Percentiles rank a stretch among this genome's conserved stretches.
Conservation (phyloP, 176 grass and related monocot genomes). For the Eragrostis curvula region DNA sequence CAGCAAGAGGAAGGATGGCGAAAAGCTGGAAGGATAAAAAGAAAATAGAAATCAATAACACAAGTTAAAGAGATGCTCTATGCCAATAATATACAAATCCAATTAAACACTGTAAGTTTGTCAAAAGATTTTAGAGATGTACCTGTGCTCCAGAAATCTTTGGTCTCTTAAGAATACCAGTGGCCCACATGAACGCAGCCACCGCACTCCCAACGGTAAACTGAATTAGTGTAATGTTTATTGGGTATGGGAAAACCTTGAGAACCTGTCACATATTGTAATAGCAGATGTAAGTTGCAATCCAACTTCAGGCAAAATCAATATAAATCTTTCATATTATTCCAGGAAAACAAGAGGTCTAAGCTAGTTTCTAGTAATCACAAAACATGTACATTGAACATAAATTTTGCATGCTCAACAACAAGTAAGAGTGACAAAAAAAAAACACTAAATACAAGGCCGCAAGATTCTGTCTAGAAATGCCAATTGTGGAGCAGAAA, state of each 20-base stretch:
- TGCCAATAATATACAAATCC: slow-evolving; percentile 16
- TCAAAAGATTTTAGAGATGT: slow-evolving; percentile 15
- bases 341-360: background rate
- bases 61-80: background rate
- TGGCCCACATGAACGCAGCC: slow-evolving; percentile 52
- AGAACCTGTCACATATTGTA: slow-evolving; percentile 59
- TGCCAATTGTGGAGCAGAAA: background rate
- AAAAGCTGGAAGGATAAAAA: slow-evolving; percentile 44
- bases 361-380: background rate
- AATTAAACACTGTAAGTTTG: slow-evolving; percentile 25
- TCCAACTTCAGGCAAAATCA: background rate
- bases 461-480: slow-evolving; percentile 8
- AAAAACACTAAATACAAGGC: too few relatives aligned
- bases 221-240: slow-evolving; percentile 69
- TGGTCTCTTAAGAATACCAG: slow-evolving; percentile 61
- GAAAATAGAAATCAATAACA: background rate
- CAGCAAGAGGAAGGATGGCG: slow-evolving; percentile 64
- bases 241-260: slow-evolving; percentile 71
- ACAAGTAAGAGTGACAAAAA: background rate
- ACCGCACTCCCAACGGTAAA: slow-evolving; percentile 56
- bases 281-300: background rate
- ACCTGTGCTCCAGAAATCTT: slow-evolving; percentile 82
- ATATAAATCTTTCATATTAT: slow-evolving; percentile 4
- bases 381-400: background rate
- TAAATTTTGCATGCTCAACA: background rate